These are phyloP conservation scores for Biancaea sappan DNA, from an alignment of 306 rosid species.

Conservation along the genomic window DNA sequence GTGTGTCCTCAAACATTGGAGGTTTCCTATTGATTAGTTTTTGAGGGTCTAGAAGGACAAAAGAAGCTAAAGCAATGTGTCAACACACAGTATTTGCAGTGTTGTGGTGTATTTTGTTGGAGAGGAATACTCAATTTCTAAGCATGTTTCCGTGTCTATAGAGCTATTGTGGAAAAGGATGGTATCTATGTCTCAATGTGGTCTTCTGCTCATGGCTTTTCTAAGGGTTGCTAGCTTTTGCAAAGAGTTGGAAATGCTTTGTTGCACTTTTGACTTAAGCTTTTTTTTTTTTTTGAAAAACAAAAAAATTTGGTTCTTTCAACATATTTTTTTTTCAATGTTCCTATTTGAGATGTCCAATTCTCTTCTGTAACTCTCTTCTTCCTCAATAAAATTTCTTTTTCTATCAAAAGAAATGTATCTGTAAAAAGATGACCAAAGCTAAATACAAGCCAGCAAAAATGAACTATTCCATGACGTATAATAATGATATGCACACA, in stretches of 20 bases:
- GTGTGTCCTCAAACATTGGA: neutral
- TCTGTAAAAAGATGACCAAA: neutral
- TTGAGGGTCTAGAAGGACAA: neutral
- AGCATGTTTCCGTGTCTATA: neutral
- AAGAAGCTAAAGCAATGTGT: neutral
- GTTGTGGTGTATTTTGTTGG: neutral
- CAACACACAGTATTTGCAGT: neutral
- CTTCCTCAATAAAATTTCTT: too few species aligned
- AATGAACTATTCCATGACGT: conserved; percentile 27
- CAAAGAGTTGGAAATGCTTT: neutral
- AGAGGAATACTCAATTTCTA: neutral
- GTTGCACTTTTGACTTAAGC: neutral
- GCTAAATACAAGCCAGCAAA: conserved; percentile 15
- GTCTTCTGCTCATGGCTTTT: neutral
- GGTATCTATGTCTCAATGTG: neutral
- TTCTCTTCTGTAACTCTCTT: neutral
- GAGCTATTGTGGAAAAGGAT: neutral
- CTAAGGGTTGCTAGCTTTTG: neutral
- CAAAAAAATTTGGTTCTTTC: neutral
- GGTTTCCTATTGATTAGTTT: neutral
- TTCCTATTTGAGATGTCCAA: neutral
- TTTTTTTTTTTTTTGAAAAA: neutral
- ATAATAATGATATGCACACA: conserved; percentile 12
- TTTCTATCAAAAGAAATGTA: too few species aligned
- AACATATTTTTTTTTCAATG: neutral